Evolutionary conservation across 371 early-diverging fungal genomes (phyloP).

Genomic region (Mucor sp.): DNA sequence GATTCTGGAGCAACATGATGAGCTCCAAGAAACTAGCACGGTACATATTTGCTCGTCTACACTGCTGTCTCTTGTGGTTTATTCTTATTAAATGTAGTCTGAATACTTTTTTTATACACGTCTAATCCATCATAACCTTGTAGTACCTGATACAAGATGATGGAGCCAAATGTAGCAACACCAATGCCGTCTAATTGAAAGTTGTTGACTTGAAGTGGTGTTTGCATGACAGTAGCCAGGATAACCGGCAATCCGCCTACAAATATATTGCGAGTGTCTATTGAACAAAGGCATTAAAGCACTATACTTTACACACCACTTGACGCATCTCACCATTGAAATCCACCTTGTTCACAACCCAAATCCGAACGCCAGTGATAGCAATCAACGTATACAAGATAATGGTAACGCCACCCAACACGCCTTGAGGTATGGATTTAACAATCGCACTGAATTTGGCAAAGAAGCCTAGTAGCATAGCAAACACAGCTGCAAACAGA

Average conservation of each 20-base stretch:
- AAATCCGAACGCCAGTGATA: slow-evolving; percentile 49
- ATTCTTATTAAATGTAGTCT: neutral
- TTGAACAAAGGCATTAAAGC: neutral
- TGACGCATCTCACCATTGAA: slow-evolving; percentile 20
- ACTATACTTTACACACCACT: neutral
- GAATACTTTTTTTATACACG: neutral
- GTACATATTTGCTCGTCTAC: neutral
- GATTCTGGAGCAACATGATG: no score
- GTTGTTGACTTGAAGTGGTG: slow-evolving; percentile 2
- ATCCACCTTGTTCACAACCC: slow-evolving; percentile 42
- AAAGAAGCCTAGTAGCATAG: slow-evolving; percentile 43
- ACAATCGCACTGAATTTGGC: slow-evolving; percentile 51
- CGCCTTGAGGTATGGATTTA: slow-evolving; percentile 44
- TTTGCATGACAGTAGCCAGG: slow-evolving; percentile 22
- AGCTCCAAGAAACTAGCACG: no score
- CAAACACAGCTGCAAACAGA: slow-evolving; percentile 35
- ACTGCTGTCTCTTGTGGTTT: neutral
- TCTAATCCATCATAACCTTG: slow-evolving; percentile 1
- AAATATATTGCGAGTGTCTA: slow-evolving; percentile 41
- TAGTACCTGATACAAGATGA: slow-evolving; percentile 31
- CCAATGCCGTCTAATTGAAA: slow-evolving; percentile 35
- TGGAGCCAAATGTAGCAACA: slow-evolving; percentile 30
- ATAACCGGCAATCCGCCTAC: slow-evolving; percentile 31
- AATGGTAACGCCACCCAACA: slow-evolving; percentile 44
- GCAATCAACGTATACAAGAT: slow-evolving; percentile 47